These are phyloP conservation scores for Trichoderma sp. DNA, from an alignment of 2,329 filamentous ascomycete genomes.

Conservation along the genomic window DNA sequence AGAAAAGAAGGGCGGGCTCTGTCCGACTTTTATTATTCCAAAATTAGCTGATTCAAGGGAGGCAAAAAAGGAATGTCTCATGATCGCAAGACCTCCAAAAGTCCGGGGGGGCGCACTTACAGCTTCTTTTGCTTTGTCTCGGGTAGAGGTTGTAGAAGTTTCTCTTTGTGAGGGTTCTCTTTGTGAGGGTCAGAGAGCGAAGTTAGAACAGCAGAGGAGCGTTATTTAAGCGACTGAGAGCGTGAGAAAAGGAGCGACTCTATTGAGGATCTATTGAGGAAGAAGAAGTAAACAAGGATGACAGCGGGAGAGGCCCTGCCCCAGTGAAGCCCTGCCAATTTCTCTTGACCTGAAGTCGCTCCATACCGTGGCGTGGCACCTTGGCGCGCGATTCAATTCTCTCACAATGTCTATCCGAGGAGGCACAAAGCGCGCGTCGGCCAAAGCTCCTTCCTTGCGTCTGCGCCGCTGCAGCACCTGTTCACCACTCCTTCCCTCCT, in stretches of 20 bases:
- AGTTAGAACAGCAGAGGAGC: neutral
- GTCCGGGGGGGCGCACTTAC: neutral
- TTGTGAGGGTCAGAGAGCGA: neutral
- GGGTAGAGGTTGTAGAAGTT: neutral
- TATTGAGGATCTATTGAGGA: neutral
- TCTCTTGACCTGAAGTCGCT: neutral
- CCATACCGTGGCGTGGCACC: neutral
- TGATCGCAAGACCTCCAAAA: neutral
- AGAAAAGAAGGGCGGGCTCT: neutral
- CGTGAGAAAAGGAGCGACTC: neutral
- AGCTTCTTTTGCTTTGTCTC: neutral
- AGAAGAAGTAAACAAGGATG: neutral
- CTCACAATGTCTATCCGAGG: neutral
- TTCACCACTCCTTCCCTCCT: neutral
- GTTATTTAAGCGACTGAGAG: neutral
- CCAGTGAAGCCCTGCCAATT: neutral
- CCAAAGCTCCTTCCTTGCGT: neutral
- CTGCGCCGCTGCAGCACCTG: neutral
- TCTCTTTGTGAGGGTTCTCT: neutral
- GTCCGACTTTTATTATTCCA: constrained; percentile 18
- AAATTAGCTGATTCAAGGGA: neutral
- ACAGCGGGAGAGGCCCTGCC: neutral
- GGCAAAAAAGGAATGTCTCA: neutral
- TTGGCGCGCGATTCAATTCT: neutral
- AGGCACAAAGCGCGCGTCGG: neutral